Evolutionary conservation across 176 grass and related monocot genomes (phyloP).

Genomic region (Carex pumila): DNA sequence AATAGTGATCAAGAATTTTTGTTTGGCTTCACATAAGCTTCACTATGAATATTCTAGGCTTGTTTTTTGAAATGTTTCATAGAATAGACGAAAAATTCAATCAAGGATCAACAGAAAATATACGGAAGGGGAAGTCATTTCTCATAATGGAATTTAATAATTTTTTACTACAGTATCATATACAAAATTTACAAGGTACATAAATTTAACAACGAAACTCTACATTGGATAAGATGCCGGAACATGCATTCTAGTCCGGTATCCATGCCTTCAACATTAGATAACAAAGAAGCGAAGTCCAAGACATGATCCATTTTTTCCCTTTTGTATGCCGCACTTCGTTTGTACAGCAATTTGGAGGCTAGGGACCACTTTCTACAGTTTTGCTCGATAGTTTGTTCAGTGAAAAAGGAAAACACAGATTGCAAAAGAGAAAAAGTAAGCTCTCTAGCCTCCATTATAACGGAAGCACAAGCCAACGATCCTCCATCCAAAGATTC

Average conservation of each 20-base stretch:
- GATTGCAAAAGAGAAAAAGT: conserved; percentile 29
- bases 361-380: conserved; percentile 22
- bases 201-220: not conserved
- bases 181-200: not conserved
- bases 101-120: not conserved
- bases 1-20: too few species aligned
- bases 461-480: not conserved
- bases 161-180: not conserved
- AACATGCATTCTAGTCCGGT: conserved; percentile 9
- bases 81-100: too few species aligned
- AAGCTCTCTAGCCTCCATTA: conserved; percentile 33
- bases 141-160: not conserved
- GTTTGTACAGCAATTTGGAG: not conserved
- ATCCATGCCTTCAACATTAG: not conserved
- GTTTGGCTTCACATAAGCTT: too few species aligned
- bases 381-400: conserved; percentile 18
- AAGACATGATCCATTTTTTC: too few species aligned
- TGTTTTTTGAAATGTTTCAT: too few species aligned
- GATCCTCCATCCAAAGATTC: conserved; percentile 15
- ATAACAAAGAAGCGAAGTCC: too few species aligned
- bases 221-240: conserved; percentile 16
- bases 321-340: too few species aligned
- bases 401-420: not conserved
- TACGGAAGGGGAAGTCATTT: not conserved
- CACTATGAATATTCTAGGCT: too few species aligned